Evolutionary conservation across 116 monocot species (phyloP).

Genomic region (Posidonia oceanica): DNA sequence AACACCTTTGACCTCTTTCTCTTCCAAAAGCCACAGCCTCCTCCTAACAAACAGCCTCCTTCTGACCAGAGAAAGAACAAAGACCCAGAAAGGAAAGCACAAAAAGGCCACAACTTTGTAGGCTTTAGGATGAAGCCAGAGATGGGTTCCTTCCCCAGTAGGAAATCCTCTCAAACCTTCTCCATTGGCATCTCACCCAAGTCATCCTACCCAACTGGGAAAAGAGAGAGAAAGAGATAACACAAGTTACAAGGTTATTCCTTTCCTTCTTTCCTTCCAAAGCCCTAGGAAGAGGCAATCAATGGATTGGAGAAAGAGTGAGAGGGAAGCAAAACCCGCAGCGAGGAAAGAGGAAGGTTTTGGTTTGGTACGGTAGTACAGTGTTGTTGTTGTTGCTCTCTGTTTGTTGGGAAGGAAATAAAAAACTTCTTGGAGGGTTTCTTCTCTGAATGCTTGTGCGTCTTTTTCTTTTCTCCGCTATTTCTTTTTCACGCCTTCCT

Average conservation of each 20-base stretch:
- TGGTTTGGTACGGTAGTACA: no score
- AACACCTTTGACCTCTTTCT: no score
- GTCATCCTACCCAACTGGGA: neutral
- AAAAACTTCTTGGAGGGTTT: no score
- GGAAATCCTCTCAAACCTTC: neutral
- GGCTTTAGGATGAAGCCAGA: neutral
- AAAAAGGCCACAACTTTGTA: neutral
- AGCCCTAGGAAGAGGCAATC: neutral
- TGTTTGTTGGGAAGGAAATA: no score
- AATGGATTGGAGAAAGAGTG: neutral
- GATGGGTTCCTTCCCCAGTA: neutral
- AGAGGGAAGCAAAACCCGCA: neutral
- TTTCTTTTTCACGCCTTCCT: no score
- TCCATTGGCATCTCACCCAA: neutral
- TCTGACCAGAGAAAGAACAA: neutral
- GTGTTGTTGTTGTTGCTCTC: no score
- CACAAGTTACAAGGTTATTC: neutral
- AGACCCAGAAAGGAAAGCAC: neutral
- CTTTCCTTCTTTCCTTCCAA: neutral
- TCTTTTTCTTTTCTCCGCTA: no score
- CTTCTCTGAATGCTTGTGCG: no score
- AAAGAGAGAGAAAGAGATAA: neutral
- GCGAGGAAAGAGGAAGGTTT: no score
- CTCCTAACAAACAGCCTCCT: no score
- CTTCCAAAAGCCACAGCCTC: no score